Evolutionary conservation across 257 asterid genomes (phyloP).

Genomic region (Gynochthodes officinalis): DNA sequence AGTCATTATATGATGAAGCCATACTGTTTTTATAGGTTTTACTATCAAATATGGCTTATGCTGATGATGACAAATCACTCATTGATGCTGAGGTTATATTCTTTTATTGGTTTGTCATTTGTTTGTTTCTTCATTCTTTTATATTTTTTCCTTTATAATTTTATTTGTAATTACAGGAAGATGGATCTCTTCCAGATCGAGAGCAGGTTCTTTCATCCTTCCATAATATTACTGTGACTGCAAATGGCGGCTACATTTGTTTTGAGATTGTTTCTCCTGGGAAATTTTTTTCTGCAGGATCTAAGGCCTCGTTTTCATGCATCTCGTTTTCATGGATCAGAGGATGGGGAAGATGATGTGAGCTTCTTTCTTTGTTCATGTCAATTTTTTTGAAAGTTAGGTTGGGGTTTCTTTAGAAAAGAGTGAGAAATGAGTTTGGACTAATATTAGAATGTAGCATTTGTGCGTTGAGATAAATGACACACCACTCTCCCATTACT

Average conservation of each 20-base stretch:
- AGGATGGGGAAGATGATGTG: conserved; percentile 89
- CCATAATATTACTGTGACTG: conserved; percentile 11
- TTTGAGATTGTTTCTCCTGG: conserved; percentile 25
- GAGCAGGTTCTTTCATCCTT: conserved; percentile 67
- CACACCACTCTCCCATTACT: no score
- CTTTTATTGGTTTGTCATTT: conserved; percentile 17
- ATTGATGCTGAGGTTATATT: conserved; percentile 82
- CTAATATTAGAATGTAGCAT: neutral
- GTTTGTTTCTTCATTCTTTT: conserved; percentile 5
- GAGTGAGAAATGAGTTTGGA: neutral
- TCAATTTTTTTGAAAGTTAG: neutral
- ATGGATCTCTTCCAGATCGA: conserved; percentile 92
- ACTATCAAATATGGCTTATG: conserved; percentile 90
- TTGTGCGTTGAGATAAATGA: no score
- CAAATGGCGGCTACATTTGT: neutral
- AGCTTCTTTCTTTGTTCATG: conserved; percentile 1
- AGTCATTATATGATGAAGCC: conserved; percentile 8
- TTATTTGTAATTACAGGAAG: conserved; percentile 63
- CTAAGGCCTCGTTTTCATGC: conserved; percentile 97
- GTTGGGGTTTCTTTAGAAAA: neutral
- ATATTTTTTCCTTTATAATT: conserved; percentile 21
- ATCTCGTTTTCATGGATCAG: conserved; percentile 94
- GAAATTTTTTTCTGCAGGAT: conserved; percentile 57
- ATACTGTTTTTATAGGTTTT: conserved; percentile 46
- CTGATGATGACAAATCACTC: conserved; percentile 94